These are phyloP conservation scores for Agrocybe pediades DNA, from an alignment of 768 basidiomycete species.

Conservation along the genomic window DNA sequence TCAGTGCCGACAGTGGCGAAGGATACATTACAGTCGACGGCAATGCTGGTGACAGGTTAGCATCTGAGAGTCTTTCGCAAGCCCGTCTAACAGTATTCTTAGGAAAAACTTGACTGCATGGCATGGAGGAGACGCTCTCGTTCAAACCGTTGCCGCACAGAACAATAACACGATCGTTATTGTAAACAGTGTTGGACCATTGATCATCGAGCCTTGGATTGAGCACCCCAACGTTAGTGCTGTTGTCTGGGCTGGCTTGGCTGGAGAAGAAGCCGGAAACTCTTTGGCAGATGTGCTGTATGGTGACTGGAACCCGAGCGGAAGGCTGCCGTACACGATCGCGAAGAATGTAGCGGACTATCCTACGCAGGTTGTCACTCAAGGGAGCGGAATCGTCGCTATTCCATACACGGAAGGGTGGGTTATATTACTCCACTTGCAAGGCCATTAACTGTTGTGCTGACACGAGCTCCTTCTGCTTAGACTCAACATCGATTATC, in stretches of 20 bases:
- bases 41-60: conserved; percentile 71
- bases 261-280: conserved; percentile 74
- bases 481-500: conserved; percentile 70
- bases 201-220: conserved; percentile 68
- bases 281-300: conserved; percentile 72
- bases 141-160: conserved; percentile 64
- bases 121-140: conserved; percentile 71
- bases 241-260: conserved; percentile 67
- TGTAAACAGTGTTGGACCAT: conserved; percentile 61
- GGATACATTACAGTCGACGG: conserved; percentile 79
- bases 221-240: conserved; percentile 74
- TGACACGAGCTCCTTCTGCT: not conserved
- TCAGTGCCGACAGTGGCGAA: conserved; percentile 85
- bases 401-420: conserved; percentile 64
- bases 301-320: conserved; percentile 69
- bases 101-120: conserved; percentile 67
- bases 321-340: conserved; percentile 74
- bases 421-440: conserved; percentile 8
- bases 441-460: not conserved
- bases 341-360: conserved; percentile 64
- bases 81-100: no score
- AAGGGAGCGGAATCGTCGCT: conserved; percentile 38
- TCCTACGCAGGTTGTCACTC: conserved; percentile 48
- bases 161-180: conserved; percentile 77
- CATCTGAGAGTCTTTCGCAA: no score